A percentile compares a stretch with the other conserved stretches of the same genome.
Conservation (phyloP, 2,329 filamentous ascomycete genomes). For the Rhexocercosporidium sp. region DNA sequence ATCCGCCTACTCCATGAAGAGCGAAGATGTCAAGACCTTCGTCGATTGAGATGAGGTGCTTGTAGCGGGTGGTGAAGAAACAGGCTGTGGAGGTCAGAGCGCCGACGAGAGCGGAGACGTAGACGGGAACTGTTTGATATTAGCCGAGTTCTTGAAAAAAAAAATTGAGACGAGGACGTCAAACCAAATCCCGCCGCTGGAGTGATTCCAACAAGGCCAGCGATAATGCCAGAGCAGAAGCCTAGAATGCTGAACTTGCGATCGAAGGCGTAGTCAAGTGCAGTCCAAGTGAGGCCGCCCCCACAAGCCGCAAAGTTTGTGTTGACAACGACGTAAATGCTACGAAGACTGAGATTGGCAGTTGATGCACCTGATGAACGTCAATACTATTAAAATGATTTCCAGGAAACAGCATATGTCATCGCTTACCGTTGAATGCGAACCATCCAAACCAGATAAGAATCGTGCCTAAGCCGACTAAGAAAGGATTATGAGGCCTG, state of each 20-base stretch:
- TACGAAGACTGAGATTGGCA: conserved; percentile 14
- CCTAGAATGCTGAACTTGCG: conserved; percentile 14
- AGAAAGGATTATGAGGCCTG: conserved; percentile 18
- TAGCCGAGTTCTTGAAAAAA: neutral
- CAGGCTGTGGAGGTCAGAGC: neutral
- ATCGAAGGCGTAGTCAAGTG: conserved; percentile 13
- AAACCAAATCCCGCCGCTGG: conserved; percentile 11
- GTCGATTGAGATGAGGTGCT: conserved; percentile 15
- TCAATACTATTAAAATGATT: neutral
- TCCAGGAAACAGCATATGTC: neutral
- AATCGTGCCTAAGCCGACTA: conserved; percentile 12
- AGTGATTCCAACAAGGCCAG: conserved; percentile 15
- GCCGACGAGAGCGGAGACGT: conserved; percentile 10
- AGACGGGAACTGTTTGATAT: neutral
- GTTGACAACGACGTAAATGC: conserved; percentile 8
- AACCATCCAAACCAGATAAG: conserved; percentile 20
- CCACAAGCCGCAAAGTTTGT: conserved; percentile 16
- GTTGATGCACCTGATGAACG: neutral
- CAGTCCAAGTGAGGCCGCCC: conserved; percentile 7
- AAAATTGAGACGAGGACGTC: neutral
- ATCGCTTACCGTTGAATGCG: conserved; percentile 13
- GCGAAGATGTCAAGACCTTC: conserved; percentile 17
- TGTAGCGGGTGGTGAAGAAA: conserved; percentile 13
- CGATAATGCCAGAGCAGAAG: conserved; percentile 15
- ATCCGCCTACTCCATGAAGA: conserved; percentile 9